These are phyloP conservation scores for Penicillium simplicissimum DNA, from an alignment of 495 filamentous ascomycete species.

Conservation along the genomic window DNA sequence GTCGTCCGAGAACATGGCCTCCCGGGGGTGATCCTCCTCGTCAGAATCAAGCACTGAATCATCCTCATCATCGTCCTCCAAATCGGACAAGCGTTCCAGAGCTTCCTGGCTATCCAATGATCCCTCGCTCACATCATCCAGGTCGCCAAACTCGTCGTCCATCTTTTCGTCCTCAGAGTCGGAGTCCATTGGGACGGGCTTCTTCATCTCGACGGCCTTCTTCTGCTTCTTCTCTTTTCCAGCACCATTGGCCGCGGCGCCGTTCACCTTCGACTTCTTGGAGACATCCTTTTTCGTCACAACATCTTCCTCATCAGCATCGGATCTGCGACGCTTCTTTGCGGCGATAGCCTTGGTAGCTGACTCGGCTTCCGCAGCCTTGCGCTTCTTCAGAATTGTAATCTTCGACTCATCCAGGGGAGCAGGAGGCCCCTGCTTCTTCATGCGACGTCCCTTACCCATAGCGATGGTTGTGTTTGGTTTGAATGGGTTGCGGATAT, in stretches of 20 bases:
- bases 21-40: slow-evolving; percentile 55
- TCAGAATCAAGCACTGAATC: slow-evolving; percentile 77
- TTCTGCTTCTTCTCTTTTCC: slow-evolving; percentile 41
- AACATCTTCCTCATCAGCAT: slow-evolving; percentile 40
- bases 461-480: slow-evolving; percentile 54
- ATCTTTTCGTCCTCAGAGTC: slow-evolving; percentile 42
- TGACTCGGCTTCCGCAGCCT: slow-evolving; percentile 57
- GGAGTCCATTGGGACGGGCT: slow-evolving; percentile 48
- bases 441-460: slow-evolving; percentile 89
- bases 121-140: slow-evolving; percentile 49
- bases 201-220: slow-evolving; percentile 43
- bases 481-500: slow-evolving; percentile 17
- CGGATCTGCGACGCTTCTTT: slow-evolving; percentile 69
- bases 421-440: slow-evolving; percentile 88
- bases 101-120: slow-evolving; percentile 52
- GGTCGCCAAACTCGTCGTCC: slow-evolving; percentile 57
- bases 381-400: slow-evolving; percentile 72
- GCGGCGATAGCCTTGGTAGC: slow-evolving; percentile 42
- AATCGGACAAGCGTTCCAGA: slow-evolving; percentile 50
- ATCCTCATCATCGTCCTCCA: slow-evolving; percentile 55
- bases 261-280: slow-evolving; percentile 52
- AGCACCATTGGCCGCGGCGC: slow-evolving; percentile 34
- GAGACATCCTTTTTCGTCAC: slow-evolving; percentile 32
- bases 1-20: slow-evolving; percentile 90
- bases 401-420: slow-evolving; percentile 79